These are phyloP conservation scores for Penicillium flavigenum DNA, from an alignment of 495 filamentous ascomycete species.

Conservation along the genomic window DNA sequence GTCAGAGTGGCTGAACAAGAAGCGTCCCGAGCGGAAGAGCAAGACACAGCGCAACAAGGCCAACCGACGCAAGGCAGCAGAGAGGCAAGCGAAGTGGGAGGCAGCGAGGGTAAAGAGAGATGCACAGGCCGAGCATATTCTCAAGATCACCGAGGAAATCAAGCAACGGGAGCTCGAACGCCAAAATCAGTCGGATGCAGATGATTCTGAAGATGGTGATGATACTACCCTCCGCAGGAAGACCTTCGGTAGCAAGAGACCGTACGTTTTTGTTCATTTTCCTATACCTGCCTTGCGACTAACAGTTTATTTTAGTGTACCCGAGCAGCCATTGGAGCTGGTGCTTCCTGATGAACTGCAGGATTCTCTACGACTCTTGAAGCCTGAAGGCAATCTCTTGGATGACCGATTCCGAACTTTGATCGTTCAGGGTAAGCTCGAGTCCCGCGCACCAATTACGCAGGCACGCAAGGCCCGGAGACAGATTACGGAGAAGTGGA, in stretches of 20 bases:
- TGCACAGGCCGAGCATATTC: conserved; percentile 61
- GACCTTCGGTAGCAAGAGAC: conserved; percentile 68
- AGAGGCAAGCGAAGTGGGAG: conserved; percentile 68
- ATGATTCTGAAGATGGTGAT: conserved; percentile 55
- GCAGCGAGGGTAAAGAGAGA: conserved; percentile 67
- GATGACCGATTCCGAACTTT: conserved; percentile 89
- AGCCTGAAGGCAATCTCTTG: conserved; percentile 91
- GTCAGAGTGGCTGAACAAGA: conserved; percentile 62
- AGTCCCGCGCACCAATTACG: conserved; percentile 70
- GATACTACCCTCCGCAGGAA: conserved; percentile 63
- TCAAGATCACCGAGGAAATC: conserved; percentile 62
- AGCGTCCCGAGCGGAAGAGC: conserved; percentile 78
- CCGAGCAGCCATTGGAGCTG: conserved; percentile 78
- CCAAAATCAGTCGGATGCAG: conserved; percentile 49
- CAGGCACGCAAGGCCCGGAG: conserved; percentile 77
- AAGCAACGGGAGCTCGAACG: conserved; percentile 55
- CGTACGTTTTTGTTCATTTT: conserved; percentile 40
- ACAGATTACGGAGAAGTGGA: conserved; percentile 90
- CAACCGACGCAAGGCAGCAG: conserved; percentile 82
- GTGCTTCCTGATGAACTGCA: conserved; percentile 91
- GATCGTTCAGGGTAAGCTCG: conserved; percentile 83
- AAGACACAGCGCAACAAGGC: conserved; percentile 81
- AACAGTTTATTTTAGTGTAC: conserved; percentile 51
- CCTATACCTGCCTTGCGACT: conserved; percentile 18
- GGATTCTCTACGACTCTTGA: conserved; percentile 82